These are phyloP conservation scores for Candida broadrunensis DNA, from an alignment of 805 yeast genomes.

Conservation along the genomic window DNA sequence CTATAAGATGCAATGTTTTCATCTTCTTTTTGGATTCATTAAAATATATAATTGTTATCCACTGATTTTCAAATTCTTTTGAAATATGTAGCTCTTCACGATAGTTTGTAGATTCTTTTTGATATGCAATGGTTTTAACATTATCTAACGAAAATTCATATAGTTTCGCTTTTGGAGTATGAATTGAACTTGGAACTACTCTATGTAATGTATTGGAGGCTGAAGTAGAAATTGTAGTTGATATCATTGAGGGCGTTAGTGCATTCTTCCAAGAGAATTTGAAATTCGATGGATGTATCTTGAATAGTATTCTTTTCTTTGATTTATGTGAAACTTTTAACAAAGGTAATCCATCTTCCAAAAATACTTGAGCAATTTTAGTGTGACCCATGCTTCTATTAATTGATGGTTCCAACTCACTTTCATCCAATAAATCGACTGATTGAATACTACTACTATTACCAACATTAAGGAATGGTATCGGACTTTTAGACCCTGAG, in stretches of 20 bases:
- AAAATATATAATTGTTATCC: conserved; percentile 81
- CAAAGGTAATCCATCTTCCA: conserved; percentile 58
- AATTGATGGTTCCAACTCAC: conserved; percentile 10
- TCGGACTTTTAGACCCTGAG: conserved; percentile 1
- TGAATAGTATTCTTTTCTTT: conserved; percentile 54
- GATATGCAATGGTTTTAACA: conserved; percentile 59
- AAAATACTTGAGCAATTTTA: conserved; percentile 44
- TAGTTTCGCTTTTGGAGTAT: conserved; percentile 28
- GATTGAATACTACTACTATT: conserved; percentile 3
- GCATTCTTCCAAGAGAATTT: conserved; percentile 50
- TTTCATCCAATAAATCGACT: conserved; percentile 5
- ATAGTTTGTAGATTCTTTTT: conserved; percentile 75
- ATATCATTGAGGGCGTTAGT: conserved; percentile 8
- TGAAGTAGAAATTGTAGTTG: conserved; percentile 2
- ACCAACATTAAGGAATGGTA: background rate
- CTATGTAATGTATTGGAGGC: conserved; percentile 1
- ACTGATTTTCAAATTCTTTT: conserved; percentile 56
- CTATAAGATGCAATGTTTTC: conserved; percentile 77
- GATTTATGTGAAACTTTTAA: conserved; percentile 71
- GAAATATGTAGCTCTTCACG: conserved; percentile 81
- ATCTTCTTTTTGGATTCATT: conserved; percentile 58
- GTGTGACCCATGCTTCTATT: conserved; percentile 11
- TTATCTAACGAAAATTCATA: conserved; percentile 51
- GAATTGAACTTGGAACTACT: conserved; percentile 2
- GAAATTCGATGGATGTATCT: conserved; percentile 54